Evolutionary conservation across 225 moss, liverwort and hornwort genomes (phyloP).

Genomic region (Marchantia polymorpha): DNA sequence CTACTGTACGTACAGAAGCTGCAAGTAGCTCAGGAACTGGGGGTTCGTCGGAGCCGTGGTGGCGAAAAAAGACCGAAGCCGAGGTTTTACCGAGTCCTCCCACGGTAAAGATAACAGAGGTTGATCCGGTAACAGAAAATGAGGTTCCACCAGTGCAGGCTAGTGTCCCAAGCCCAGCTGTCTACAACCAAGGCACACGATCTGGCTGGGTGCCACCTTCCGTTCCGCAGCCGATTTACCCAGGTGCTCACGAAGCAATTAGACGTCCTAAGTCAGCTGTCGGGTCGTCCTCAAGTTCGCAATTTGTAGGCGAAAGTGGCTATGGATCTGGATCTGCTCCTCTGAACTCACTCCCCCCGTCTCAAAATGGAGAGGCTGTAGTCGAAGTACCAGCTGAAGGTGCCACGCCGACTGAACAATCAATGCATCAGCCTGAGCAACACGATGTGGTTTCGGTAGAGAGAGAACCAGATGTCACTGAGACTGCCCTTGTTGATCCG

Average conservation of each 20-base stretch:
- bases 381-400: neutral
- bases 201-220: slow-evolving; percentile 46
- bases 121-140: slow-evolving; percentile 24
- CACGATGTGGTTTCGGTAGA: slow-evolving; percentile 13
- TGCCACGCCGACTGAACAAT: neutral
- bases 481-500: slow-evolving; percentile 23
- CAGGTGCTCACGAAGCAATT: slow-evolving; percentile 46
- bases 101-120: slow-evolving; percentile 39
- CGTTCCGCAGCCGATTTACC: slow-evolving; percentile 39
- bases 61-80: slow-evolving; percentile 34
- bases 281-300: neutral
- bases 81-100: slow-evolving; percentile 15
- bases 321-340: neutral
- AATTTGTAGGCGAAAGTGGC: slow-evolving; percentile 1
- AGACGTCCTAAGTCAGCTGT: slow-evolving; percentile 28
- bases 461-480: slow-evolving; percentile 17
- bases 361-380: neutral
- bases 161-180: slow-evolving; percentile 12
- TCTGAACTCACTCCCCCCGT: neutral
- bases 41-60: slow-evolving; percentile 35
- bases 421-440: slow-evolving; percentile 10
- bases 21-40: slow-evolving; percentile 16
- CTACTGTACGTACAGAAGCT: slow-evolving; percentile 21
- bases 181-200: slow-evolving; percentile 13
- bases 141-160: slow-evolving; percentile 24